These are phyloP conservation scores for Elongisporangium anandrum DNA, from an alignment of 352 stramenopile genomes.

Conservation along the genomic window DNA sequence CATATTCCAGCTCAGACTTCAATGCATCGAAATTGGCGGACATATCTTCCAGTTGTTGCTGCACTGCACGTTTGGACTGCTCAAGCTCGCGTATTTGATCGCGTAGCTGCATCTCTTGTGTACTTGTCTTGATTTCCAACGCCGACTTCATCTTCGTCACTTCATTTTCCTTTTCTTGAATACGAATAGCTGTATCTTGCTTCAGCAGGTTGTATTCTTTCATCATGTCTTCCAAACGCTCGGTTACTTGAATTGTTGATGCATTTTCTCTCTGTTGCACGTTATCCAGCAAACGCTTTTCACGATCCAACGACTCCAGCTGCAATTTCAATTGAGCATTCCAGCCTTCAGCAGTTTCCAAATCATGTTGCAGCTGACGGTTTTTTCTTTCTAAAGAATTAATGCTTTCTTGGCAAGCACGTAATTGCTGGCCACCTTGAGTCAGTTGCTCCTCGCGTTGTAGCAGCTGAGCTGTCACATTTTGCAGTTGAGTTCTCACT, in stretches of 20 bases:
- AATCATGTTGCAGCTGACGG: slow-evolving; percentile 26
- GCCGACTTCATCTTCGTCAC: slow-evolving; percentile 19
- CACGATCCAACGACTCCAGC: slow-evolving; percentile 29
- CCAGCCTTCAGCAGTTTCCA: slow-evolving; percentile 22
- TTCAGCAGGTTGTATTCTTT: slow-evolving; percentile 40
- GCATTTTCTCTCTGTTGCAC: slow-evolving; percentile 12
- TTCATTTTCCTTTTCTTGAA: slow-evolving; percentile 28
- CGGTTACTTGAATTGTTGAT: slow-evolving; percentile 11
- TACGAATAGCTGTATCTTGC: slow-evolving; percentile 26
- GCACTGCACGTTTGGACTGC: slow-evolving; percentile 18
- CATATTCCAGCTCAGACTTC: slow-evolving; percentile 24
- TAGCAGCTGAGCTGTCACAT: slow-evolving; percentile 25
- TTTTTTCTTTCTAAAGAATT: slow-evolving; percentile 28
- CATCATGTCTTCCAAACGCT: slow-evolving; percentile 23
- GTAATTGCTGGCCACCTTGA: slow-evolving; percentile 37
- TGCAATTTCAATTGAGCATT: slow-evolving; percentile 26
- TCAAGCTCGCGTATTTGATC: slow-evolving; percentile 18
- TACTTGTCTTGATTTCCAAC: slow-evolving; percentile 23
- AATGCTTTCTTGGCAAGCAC: slow-evolving; percentile 20
- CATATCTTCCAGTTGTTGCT: slow-evolving; percentile 20
- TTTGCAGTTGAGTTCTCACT: slow-evolving; percentile 34
- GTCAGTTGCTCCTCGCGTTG: slow-evolving; percentile 45
- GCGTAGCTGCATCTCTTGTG: slow-evolving; percentile 16
- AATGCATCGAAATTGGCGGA: slow-evolving; percentile 18
- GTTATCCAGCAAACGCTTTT: slow-evolving; percentile 33